These are phyloP conservation scores for Skeletonema menzelii DNA, from an alignment of 108 stramenopile genomes.

Conservation along the genomic window DNA sequence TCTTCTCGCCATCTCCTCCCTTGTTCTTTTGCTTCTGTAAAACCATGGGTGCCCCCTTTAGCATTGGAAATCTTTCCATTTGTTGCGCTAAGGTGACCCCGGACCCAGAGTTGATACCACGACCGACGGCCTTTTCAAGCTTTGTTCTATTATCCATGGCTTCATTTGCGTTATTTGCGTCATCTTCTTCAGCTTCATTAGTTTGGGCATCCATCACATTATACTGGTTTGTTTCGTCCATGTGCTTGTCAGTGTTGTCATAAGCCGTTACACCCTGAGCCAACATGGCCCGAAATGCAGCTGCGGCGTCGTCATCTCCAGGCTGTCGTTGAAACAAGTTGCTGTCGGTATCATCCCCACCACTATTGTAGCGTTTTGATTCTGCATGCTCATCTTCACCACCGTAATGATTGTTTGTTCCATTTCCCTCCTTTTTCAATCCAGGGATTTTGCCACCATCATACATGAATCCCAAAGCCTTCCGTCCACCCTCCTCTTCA, in stretches of 20 bases:
- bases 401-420: conserved; percentile 6
- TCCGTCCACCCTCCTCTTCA: conserved; percentile 58
- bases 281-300: conserved; percentile 80
- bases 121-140: conserved; percentile 81
- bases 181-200: background rate
- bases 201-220: background rate
- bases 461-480: conserved; percentile 82
- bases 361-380: background rate
- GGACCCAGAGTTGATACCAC: conserved; percentile 48
- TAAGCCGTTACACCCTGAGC: conserved; percentile 32
- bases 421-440: conserved; percentile 27
- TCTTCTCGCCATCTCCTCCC: conserved; percentile 20
- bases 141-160: conserved; percentile 36
- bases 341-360: background rate
- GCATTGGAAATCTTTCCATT: conserved; percentile 77
- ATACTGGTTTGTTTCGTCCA: background rate
- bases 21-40: conserved; percentile 25
- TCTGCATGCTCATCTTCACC: background rate
- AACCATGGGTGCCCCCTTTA: conserved; percentile 82
- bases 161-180: background rate
- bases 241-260: background rate
- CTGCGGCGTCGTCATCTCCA: conserved; percentile 84
- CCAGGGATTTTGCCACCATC: conserved; percentile 67
- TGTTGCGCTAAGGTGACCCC: conserved; percentile 69
- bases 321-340: conserved; percentile 52